Conservation (phyloP, 352 stramenopile species). For the Thalassiosira gravida region DNA sequence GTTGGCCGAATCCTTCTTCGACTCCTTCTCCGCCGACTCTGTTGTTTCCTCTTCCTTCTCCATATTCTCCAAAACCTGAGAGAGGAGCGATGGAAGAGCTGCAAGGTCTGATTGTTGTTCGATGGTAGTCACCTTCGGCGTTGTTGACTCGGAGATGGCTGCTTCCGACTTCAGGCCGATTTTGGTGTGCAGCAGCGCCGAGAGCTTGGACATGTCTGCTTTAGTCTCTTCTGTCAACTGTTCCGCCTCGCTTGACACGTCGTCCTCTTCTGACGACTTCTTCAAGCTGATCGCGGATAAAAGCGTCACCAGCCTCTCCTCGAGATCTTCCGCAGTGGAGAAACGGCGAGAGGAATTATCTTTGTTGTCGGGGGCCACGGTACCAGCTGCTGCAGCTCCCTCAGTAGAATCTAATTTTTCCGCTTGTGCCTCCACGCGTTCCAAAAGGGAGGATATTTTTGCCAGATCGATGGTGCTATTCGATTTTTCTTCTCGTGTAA, state of each 20-base stretch:
- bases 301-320: slow-evolving; percentile 33
- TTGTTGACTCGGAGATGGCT: neutral
- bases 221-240: slow-evolving; percentile 38
- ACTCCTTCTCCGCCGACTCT: slow-evolving; percentile 17
- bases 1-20: slow-evolving; percentile 11
- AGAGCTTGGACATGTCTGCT: slow-evolving; percentile 38
- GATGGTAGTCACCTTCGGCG: neutral
- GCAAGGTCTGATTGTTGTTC: slow-evolving; percentile 27
- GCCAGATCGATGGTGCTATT: slow-evolving; percentile 22
- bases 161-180: slow-evolving; percentile 9
- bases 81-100: slow-evolving; percentile 42
- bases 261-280: slow-evolving; percentile 4
- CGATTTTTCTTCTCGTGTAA: slow-evolving; percentile 17
- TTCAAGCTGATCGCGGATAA: slow-evolving; percentile 33
- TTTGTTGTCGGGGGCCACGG: neutral
- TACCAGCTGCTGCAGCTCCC: neutral
- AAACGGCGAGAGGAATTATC: slow-evolving; percentile 12
- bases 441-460: slow-evolving; percentile 45
- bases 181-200: slow-evolving; percentile 34
- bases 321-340: slow-evolving; percentile 37
- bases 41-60: slow-evolving; percentile 15
- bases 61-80: slow-evolving; percentile 41
- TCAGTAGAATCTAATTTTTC: slow-evolving; percentile 4
- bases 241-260: slow-evolving; percentile 15
- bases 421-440: slow-evolving; percentile 36